These are phyloP conservation scores for Colletotrichum sp. DNA, from an alignment of 2,329 filamentous ascomycete genomes.

Conservation along the genomic window DNA sequence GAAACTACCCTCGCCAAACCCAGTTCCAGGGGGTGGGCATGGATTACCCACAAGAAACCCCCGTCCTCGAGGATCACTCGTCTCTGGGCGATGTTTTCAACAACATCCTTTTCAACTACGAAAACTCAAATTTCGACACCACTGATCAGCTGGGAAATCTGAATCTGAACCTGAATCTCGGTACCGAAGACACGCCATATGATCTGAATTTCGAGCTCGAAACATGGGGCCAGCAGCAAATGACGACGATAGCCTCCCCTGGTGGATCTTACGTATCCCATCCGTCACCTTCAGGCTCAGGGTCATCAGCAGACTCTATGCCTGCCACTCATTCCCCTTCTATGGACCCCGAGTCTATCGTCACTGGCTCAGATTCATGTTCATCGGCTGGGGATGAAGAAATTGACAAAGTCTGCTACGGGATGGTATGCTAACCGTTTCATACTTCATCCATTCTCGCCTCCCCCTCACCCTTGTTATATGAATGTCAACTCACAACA, in stretches of 20 bases:
- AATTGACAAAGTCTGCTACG: constrained; percentile 27
- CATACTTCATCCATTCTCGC: too few relatives aligned
- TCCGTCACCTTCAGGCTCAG: not conserved
- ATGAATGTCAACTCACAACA: not conserved
- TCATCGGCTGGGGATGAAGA: constrained; percentile 10
- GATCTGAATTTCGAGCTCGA: too few relatives aligned
- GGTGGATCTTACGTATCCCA: not conserved
- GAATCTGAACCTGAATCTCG: too few relatives aligned
- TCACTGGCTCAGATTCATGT: constrained; percentile 2
- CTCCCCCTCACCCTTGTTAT: too few relatives aligned
- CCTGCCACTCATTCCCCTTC: constrained; percentile 8
- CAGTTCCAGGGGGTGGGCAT: not conserved
- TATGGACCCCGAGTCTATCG: not conserved
- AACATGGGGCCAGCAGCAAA: too few relatives aligned
- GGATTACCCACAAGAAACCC: not conserved
- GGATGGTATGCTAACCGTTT: constrained; percentile 25
- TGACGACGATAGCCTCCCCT: not conserved
- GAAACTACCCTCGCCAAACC: not conserved
- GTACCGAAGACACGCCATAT: too few relatives aligned
- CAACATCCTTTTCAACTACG: too few relatives aligned
- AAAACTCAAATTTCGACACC: too few relatives aligned
- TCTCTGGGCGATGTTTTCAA: not conserved
- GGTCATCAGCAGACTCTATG: not conserved
- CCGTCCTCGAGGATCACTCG: not conserved
- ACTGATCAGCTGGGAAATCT: too few relatives aligned